A percentile compares a stretch with the other conserved stretches of the same genome.
Conservation (phyloP, 208 protist genomes). For the Trichomonas tenax region DNA sequence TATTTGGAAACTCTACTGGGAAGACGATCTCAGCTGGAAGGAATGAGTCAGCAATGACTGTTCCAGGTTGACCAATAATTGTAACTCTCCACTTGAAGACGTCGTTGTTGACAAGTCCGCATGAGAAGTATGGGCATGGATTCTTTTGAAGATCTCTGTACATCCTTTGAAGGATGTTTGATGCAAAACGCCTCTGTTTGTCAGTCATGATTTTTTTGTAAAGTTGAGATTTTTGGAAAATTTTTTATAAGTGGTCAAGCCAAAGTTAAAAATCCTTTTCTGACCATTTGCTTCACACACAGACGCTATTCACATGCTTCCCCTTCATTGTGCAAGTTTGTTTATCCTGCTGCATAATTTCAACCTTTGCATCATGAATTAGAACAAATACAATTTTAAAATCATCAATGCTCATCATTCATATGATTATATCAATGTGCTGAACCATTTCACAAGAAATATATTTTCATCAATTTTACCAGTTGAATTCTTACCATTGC, state of each 20-base stretch:
- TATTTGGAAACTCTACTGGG: slow-evolving; percentile 18
- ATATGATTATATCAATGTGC: too few relatives aligned
- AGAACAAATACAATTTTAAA: too few relatives aligned
- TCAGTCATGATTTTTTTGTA: not conserved
- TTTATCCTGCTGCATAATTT: too few relatives aligned
- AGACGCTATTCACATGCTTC: too few relatives aligned
- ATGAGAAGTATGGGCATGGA: not conserved
- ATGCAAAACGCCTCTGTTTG: not conserved
- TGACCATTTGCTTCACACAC: too few relatives aligned
- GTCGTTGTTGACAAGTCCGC: not conserved
- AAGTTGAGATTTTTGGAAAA: not conserved
- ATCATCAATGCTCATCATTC: too few relatives aligned
- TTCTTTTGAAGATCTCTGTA: not conserved
- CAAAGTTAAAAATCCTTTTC: too few relatives aligned
- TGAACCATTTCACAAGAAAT: too few relatives aligned
- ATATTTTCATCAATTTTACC: too few relatives aligned
- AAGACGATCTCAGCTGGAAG: not conserved
- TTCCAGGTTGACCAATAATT: not conserved
- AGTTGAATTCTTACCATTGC: too few relatives aligned
- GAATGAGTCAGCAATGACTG: not conserved
- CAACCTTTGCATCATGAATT: too few relatives aligned
- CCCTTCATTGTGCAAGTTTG: too few relatives aligned
- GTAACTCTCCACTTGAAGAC: not conserved
- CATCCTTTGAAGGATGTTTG: not conserved
- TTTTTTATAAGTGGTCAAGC: not conserved